phyloP scores from a whole-genome alignment of 2,329 filamentous ascomycete species.

The Botrytis fabae region DNA sequence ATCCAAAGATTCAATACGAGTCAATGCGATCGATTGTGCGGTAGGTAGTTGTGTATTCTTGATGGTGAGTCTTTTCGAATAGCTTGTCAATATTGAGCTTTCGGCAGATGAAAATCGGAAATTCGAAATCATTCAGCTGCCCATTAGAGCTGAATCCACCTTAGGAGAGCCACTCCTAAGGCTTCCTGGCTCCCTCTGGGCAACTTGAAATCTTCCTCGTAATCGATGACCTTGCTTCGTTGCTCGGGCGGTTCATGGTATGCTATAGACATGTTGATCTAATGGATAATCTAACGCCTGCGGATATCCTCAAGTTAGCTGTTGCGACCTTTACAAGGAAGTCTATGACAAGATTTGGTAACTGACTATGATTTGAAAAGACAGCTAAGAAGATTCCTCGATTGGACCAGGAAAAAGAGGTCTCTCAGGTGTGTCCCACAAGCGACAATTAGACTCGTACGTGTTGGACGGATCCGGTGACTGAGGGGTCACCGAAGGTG shows the following conservation, averaged over 20 bases:
- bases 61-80: not conserved
- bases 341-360: not conserved
- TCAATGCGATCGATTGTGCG: not conserved
- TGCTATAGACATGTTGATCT: not conserved
- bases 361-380: not conserved
- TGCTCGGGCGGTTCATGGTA: not conserved
- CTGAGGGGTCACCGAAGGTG: no score
- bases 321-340: not conserved
- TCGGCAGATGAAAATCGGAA: not conserved
- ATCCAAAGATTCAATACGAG: not conserved
- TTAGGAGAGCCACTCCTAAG: not conserved
- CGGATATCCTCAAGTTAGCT: not conserved
- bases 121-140: not conserved
- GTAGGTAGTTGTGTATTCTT: not conserved
- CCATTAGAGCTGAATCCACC: slow-evolving; percentile 6
- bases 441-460: not conserved
- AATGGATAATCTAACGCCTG: no score
- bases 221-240: not conserved
- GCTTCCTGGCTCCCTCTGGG: not conserved
- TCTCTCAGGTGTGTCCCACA: not conserved
- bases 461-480: not conserved
- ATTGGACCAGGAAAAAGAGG: not conserved
- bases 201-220: not conserved
- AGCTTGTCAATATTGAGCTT: not conserved
- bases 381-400: not conserved